Evolutionary conservation across 768 basidiomycete species (phyloP).

Genomic region (Rubroboletus pulcherrimus): DNA sequence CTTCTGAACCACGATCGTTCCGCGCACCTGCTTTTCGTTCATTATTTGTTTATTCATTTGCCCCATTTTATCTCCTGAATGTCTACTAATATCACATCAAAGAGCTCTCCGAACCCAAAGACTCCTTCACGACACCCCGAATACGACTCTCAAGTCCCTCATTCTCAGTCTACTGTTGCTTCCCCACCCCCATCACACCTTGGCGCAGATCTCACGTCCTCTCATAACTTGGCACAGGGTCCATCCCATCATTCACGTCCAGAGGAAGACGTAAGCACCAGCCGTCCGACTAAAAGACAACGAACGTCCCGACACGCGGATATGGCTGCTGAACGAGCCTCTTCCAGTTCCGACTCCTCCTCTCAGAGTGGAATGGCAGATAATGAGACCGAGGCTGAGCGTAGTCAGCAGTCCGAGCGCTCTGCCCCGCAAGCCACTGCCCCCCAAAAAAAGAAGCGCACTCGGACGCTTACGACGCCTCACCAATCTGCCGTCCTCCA

Average conservation of each 20-base stretch:
- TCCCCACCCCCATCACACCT: background rate
- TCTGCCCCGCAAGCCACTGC: constrained; percentile 30
- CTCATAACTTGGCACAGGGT: constrained; percentile 13
- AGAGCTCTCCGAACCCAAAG: constrained; percentile 7
- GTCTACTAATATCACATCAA: constrained; percentile 25
- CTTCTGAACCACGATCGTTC: constrained; percentile 15
- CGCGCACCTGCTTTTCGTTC: constrained; percentile 13
- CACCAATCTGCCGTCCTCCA: constrained; percentile 88
- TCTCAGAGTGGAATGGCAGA: constrained; percentile 59
- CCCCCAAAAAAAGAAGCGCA: constrained; percentile 60
- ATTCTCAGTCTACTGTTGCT: background rate
- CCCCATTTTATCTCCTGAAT: constrained; percentile 20
- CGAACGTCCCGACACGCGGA: constrained; percentile 5
- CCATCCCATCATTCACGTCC: constrained; percentile 12
- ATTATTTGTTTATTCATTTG: constrained; percentile 24
- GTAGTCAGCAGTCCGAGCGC: constrained; percentile 39
- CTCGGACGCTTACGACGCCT: constrained; percentile 82
- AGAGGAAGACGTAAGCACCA: constrained; percentile 20
- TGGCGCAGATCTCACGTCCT: constrained; percentile 12
- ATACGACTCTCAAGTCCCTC: constrained; percentile 14
- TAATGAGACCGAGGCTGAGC: constrained; percentile 50
- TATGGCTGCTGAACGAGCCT: constrained; percentile 26
- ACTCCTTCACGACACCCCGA: constrained; percentile 18
- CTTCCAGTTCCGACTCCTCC: constrained; percentile 36
- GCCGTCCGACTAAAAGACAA: constrained; percentile 20